phyloP scores from a whole-genome alignment of 2,329 filamentous ascomycete genomes.

The Stenocarpella maydis region DNA sequence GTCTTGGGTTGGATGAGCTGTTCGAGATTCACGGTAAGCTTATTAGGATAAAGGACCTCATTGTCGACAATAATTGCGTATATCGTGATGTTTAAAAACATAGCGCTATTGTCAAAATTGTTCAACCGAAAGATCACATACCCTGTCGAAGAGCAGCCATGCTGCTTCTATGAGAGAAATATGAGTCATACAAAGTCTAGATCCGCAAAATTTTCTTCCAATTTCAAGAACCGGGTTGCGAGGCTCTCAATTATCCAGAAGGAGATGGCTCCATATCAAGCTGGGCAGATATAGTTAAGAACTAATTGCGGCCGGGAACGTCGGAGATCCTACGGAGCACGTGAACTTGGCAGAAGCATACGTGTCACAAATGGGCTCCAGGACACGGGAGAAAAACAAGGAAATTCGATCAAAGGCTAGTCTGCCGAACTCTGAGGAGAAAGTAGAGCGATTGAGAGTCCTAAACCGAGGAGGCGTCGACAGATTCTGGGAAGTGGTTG shows the following conservation, averaged over 20 bases:
- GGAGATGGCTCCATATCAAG: not conserved
- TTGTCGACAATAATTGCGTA: slow-evolving; percentile 38
- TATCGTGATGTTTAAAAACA: slow-evolving; percentile 39
- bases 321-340: not conserved
- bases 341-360: not conserved
- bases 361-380: not conserved
- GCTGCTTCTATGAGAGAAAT: not conserved
- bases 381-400: not conserved
- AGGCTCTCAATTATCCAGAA: not conserved
- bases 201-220: not conserved
- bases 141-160: not conserved
- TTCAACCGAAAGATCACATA: slow-evolving; percentile 36
- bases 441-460: not conserved
- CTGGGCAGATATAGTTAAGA: not conserved
- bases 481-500: not conserved
- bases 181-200: too few species aligned
- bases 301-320: not conserved
- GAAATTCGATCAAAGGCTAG: not conserved
- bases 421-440: rapidly evolving
- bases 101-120: slow-evolving; percentile 39
- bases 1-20: slow-evolving; percentile 37
- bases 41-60: slow-evolving; percentile 39
- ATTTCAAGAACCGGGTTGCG: not conserved
- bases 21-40: slow-evolving; percentile 38
- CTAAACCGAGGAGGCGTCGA: not conserved